Conservation (phyloP, 306 rosid genomes). For the Prinsepia uniflora region DNA sequence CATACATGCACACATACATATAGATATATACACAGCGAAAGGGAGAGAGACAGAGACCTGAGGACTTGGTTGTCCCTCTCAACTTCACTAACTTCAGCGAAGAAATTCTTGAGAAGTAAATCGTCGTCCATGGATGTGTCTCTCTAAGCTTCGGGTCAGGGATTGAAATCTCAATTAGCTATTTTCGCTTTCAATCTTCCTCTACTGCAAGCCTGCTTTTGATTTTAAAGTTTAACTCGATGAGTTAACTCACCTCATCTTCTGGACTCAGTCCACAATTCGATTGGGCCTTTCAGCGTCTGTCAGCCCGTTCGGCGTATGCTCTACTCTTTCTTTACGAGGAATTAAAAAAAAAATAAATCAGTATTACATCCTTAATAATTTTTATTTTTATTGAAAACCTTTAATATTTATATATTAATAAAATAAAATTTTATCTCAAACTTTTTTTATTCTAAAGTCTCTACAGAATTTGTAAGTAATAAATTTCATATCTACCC, state of each 20-base stretch:
- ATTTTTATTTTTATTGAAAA: too few relatives aligned
- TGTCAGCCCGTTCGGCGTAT: too few relatives aligned
- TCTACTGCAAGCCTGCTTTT: background rate
- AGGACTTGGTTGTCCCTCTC: constrained; percentile 92
- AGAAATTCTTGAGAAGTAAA: constrained; percentile 90
- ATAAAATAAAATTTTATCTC: too few relatives aligned
- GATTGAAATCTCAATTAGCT: constrained; percentile 3
- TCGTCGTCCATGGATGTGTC: constrained; percentile 47
- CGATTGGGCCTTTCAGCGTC: background rate
- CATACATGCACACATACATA: background rate
- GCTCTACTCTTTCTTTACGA: too few relatives aligned
- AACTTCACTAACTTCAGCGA: constrained; percentile 97
- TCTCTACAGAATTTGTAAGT: too few relatives aligned
- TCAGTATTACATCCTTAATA: too few relatives aligned
- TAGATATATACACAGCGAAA: constrained; percentile 11
- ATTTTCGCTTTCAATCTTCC: background rate
- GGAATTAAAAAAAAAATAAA: too few relatives aligned
- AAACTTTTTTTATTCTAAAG: too few relatives aligned
- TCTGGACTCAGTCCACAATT: background rate
- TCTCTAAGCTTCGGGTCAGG: constrained; percentile 15
- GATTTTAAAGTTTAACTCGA: background rate
- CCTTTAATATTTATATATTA: too few relatives aligned
- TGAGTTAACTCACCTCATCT: background rate
- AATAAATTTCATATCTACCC: too few relatives aligned
- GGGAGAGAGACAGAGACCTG: constrained; percentile 41